Base-by-base conservation (phyloP, 306 rosid genomes). In the Aeschynomene evenia region DNA sequence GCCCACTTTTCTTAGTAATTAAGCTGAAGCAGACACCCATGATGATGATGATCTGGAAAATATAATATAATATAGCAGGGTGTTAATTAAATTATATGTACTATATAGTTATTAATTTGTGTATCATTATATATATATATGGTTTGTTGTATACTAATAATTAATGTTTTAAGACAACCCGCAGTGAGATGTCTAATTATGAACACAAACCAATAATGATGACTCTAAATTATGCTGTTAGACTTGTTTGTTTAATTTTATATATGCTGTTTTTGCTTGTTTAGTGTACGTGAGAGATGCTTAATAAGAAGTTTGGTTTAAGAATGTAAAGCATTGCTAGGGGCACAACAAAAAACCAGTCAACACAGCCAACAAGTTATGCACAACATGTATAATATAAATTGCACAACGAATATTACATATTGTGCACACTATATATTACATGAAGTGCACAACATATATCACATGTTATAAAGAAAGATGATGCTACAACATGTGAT, bases 61-160 rank as follows among this genome's bases (percentile, higher is more conserved):
- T n/a, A n/a, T n/a, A n/a, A n/a, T n/a, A n/a, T n/a, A n/a, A 78
- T 52, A 80, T 75, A 55, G 56, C 85, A 65, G 72, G 85, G 61
- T 83, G 81, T 73, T 75, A 66, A 72, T 65, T 54, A n/a, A n/a
- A n/a, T n/a, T n/a, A n/a, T n/a, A n/a, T n/a, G n/a, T n/a, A n/a
- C n/a, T n/a, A n/a, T 74, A 28, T 79, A 69, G 80, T 77, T 66
- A 61, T 48, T n/a, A n/a, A n/a, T 78, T 77, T 69, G 77, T 79
- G 85, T 50, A 86, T 70, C 46, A 60, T n/a, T n/a, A n/a, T n/a
- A n/a, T n/a, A n/a, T n/a, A n/a, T n/a, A 68, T 85, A 50, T 81
- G 76, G 77, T 72, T 63, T 83, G 82, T 69, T 68, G 61, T 68
- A 43, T n/a, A n/a, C n/a, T n/a, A n/a, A n/a, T 61, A 39, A 68